These are phyloP conservation scores for Hypoxylon intermedium DNA, from an alignment of 495 filamentous ascomycete species.

Conservation along the genomic window DNA sequence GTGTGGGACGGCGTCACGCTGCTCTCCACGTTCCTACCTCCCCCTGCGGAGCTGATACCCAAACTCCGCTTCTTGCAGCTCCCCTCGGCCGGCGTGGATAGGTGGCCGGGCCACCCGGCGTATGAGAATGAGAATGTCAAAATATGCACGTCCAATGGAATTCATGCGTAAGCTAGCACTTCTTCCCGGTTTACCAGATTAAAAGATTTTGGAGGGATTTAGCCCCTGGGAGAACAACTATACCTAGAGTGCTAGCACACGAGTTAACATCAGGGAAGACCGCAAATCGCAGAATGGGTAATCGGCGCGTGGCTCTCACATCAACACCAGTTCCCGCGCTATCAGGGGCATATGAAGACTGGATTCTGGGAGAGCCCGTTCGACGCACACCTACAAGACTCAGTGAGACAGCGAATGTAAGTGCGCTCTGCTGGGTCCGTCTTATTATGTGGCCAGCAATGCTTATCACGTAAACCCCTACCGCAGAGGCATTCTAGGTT, in stretches of 20 bases:
- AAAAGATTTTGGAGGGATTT: neutral
- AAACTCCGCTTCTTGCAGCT: slow-evolving; percentile 46
- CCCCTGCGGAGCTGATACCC: slow-evolving; percentile 33
- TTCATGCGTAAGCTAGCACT: slow-evolving; percentile 25
- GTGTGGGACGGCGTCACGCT: slow-evolving; percentile 43
- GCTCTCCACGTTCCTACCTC: slow-evolving; percentile 26
- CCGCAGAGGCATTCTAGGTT: slow-evolving; percentile 49
- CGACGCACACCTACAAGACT: slow-evolving; percentile 31
- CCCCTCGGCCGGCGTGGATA: slow-evolving; percentile 42
- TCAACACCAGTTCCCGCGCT: slow-evolving; percentile 41
- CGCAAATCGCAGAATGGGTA: slow-evolving; percentile 56
- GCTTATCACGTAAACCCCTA: neutral
- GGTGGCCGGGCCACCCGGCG: slow-evolving; percentile 38
- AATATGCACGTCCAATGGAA: slow-evolving; percentile 44
- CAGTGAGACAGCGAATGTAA: slow-evolving; percentile 45
- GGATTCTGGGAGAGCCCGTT: slow-evolving; percentile 27
- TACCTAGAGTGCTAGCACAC: neutral
- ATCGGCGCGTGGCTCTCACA: slow-evolving; percentile 49
- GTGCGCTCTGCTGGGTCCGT: neutral
- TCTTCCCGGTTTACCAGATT: neutral
- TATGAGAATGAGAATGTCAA: slow-evolving; percentile 40
- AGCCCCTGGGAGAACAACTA: too few species aligned
- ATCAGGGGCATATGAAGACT: slow-evolving; percentile 27
- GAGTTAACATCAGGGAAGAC: slow-evolving; percentile 27
- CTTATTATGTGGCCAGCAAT: neutral